Conservation (phyloP, 2,329 filamentous ascomycete species). For the Helicocarpus griseus region DNA sequence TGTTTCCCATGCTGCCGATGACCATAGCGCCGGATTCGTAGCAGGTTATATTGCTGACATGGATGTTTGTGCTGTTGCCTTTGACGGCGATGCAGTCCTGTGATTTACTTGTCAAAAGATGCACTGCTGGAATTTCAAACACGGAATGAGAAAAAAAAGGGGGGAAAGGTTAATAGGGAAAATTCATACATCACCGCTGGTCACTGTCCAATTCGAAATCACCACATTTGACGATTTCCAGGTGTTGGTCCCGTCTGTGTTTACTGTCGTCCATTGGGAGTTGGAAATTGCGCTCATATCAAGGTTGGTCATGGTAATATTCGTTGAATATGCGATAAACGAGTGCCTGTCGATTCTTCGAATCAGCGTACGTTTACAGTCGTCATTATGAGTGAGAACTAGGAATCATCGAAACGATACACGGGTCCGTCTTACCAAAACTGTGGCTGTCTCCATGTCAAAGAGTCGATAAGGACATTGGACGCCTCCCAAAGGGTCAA, state of each 20-base stretch:
- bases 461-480: background rate
- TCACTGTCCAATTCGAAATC: background rate
- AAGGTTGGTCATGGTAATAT: background rate
- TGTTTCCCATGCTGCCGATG: background rate
- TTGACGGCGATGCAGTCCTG: background rate
- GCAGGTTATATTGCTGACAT: background rate
- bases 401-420: no score
- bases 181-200: background rate
- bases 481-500: background rate
- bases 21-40: background rate
- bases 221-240: background rate
- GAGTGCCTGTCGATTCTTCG: background rate
- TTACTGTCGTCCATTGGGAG: background rate
- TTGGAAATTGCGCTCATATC: background rate
- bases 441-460: background rate
- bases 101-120: no score
- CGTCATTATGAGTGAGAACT: no score
- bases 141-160: background rate
- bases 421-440: background rate
- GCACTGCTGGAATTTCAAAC: no score
- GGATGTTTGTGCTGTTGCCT: background rate
- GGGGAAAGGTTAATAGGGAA: background rate
- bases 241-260: background rate
- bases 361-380: no score
- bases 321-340: background rate